phyloP scores from a whole-genome alignment of 495 filamentous ascomycete genomes.

The Ascobolus immersus region DNA sequence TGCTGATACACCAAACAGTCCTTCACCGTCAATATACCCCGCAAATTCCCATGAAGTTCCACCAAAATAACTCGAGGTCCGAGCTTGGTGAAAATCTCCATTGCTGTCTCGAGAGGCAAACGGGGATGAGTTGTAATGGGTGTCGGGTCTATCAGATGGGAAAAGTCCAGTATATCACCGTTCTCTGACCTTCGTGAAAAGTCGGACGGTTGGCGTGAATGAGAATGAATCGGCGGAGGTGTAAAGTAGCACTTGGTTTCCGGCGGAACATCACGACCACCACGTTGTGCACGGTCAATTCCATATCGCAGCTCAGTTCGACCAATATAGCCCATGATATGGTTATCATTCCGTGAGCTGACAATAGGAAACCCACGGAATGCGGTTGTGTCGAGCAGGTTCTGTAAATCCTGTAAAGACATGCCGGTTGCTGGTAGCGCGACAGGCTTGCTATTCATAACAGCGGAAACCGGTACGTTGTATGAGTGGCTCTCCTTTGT shows the following conservation, averaged over 20 bases:
- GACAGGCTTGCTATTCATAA: slow-evolving; percentile 61
- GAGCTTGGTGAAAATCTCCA: slow-evolving; percentile 98
- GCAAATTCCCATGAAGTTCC: slow-evolving; percentile 61
- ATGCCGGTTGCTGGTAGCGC: slow-evolving; percentile 52
- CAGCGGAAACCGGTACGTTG: slow-evolving; percentile 76
- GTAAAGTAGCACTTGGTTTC: slow-evolving; percentile 47
- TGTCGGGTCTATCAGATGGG: slow-evolving; percentile 67
- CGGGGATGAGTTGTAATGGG: slow-evolving; percentile 79
- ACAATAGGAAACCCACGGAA: slow-evolving; percentile 93
- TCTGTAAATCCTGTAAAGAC: slow-evolving; percentile 38
- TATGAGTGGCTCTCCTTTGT: slow-evolving; percentile 97
- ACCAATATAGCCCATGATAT: slow-evolving; percentile 76
- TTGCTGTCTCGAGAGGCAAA: slow-evolving; percentile 82
- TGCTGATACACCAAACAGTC: slow-evolving; percentile 96
- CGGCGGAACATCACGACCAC: slow-evolving; percentile 34
- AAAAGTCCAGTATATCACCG: no score
- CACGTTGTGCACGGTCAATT: slow-evolving; percentile 60
- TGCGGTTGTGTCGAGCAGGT: slow-evolving; percentile 47
- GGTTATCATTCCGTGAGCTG: slow-evolving; percentile 42
- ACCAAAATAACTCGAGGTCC: slow-evolving; percentile 83
- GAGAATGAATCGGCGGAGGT: slow-evolving; percentile 28
- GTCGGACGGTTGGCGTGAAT: slow-evolving; percentile 43
- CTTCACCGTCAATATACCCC: slow-evolving; percentile 80
- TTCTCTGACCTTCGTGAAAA: no score
- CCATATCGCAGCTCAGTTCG: slow-evolving; percentile 82